A percentile compares a stretch with the other conserved stretches of the same genome.
These are phyloP conservation scores for Didymella lethalis DNA, from an alignment of 2,329 filamentous ascomycete genomes.

Conservation along the genomic window DNA sequence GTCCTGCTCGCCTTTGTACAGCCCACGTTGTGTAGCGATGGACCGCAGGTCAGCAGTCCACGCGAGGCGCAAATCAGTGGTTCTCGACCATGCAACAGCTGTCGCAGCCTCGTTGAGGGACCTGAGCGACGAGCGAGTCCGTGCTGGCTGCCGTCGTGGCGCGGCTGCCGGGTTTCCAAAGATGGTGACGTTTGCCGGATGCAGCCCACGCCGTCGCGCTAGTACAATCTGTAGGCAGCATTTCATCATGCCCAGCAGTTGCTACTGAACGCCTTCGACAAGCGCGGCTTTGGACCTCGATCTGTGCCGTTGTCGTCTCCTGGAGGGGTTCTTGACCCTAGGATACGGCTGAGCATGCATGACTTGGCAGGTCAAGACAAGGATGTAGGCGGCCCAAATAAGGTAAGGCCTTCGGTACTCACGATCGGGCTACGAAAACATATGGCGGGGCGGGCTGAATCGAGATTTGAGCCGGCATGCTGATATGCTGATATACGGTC, in stretches of 20 bases:
- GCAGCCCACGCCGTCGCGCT: slow-evolving; percentile 2
- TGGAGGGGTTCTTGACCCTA: slow-evolving; percentile 6
- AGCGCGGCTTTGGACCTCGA: slow-evolving; percentile 4
- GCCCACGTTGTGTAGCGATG: slow-evolving; percentile 11
- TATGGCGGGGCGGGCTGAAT: slow-evolving; percentile 15
- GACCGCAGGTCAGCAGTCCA: not conserved
- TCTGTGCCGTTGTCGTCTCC: slow-evolving; percentile 3
- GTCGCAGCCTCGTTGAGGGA: slow-evolving; percentile 5
- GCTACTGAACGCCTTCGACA: not conserved
- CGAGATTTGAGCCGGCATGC: slow-evolving; percentile 3
- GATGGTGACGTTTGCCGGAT: slow-evolving; percentile 11
- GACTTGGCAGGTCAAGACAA: slow-evolving; percentile 17
- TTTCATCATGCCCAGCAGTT: slow-evolving; percentile 13
- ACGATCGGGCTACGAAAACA: slow-evolving; percentile 8
- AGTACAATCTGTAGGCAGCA: slow-evolving; percentile 1
- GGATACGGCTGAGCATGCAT: slow-evolving; percentile 9
- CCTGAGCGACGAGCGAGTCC: slow-evolving; percentile 7
- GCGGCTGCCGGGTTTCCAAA: not conserved
- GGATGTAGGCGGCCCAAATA: slow-evolving; percentile 1
- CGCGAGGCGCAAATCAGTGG: not conserved
- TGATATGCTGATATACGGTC: slow-evolving; percentile 17
- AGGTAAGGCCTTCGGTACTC: slow-evolving; percentile 4
- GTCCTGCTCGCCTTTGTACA: slow-evolving; percentile 3
- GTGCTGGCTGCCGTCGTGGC: slow-evolving; percentile 19
- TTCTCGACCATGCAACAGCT: slow-evolving; percentile 17